Base-by-base conservation (phyloP, 2,329 filamentous ascomycete genomes). In the Eutypa lata region DNA sequence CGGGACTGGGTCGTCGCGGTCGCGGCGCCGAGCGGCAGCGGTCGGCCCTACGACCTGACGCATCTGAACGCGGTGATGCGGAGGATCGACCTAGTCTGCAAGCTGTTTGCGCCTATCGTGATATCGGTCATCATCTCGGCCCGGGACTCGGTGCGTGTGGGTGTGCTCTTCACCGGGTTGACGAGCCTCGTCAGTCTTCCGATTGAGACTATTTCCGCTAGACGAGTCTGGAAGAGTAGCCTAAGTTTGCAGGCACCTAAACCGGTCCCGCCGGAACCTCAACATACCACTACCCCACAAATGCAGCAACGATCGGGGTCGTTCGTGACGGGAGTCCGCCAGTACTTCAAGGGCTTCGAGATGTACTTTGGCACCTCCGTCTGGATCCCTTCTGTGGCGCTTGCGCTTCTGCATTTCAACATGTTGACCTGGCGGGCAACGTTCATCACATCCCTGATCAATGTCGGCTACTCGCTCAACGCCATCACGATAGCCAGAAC, bases 71-170 rank as follows among this genome's bases (percentile, higher is more conserved):
- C 80, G 1, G 72, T 73, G 10, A 83, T 83, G 79, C 70, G 80
- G 51, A 71, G 79, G 7, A 83, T 84, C 54, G 81, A 84, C 57
- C 71, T 84, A 3, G 71, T 77, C 43, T 83, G 80, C 69, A 84
- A 83, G 61, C 73, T 83, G 14, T 53, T 80, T 28, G 76, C 76
- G 0, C 81, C 81, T 1, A 70, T 83, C 7, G 63, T 77, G 7
- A 77, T 82, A 21, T 78, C 79, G 0, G 49, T 76, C 7, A 58
- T 82, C 13, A 69, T 74, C 24, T 72, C 73, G 7, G 70, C 73
- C 26, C 68, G 76, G 14, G 67, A 68, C 7, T 78, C 74, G 1
- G 72, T 75, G 1, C 67, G 60, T 3, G 53, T 71, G 14, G 79
- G 78, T 3, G 74, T 82, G 3, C 57, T 77, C 51, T 71, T 71